Base-by-base conservation (phyloP, 768 basidiomycete genomes). In the Hypholoma sublateritium region DNA sequence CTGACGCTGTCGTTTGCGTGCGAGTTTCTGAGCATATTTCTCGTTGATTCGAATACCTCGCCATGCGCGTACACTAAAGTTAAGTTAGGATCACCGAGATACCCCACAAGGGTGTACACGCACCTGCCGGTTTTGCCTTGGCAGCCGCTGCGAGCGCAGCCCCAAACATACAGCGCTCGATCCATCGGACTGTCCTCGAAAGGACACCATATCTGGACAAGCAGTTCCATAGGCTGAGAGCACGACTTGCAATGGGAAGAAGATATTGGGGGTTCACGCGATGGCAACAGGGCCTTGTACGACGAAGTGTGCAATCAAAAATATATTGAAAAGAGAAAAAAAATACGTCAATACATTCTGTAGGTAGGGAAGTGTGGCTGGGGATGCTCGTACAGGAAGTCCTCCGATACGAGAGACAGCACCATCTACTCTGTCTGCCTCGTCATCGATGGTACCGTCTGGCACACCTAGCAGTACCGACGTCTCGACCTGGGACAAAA, bases 381-480 rank as follows among this genome's bases (percentile, higher is more conserved):
- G 74, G 77, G 76, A 72, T 74, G 72, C 73, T 82, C 91, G 84
- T 87, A 94, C 92, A 80, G 93, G 93, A 75, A 80, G 81, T 69
- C 93, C 93, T 68, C 93, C 93, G 59, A 95, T 88, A 72, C 93
- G 89, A 71, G 93, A 95, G 62, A 94, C 90, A 56, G 89, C 86
- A 42, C 84, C 88, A 73, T 95, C 92, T 62, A 69, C 70, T 63
- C 89, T 69, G 69, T 93, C 91, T 41, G 74, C 62, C 51, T 77
- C 65, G 56, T 74, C 73, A 56, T 84, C 79, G 56, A 94, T 75
- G 46, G 71, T 63, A 53, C 91, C 93, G 66, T 94, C 92, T 19
- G 93, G 90, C 25, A 95, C 72, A 63, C 93, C 93, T 52, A 94
- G 76, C 49, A 91, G 73, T 50, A 94, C 88, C 42, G 84, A 77